Conservation (phyloP, 306 rosid genomes). For the Parietaria judaica region DNA sequence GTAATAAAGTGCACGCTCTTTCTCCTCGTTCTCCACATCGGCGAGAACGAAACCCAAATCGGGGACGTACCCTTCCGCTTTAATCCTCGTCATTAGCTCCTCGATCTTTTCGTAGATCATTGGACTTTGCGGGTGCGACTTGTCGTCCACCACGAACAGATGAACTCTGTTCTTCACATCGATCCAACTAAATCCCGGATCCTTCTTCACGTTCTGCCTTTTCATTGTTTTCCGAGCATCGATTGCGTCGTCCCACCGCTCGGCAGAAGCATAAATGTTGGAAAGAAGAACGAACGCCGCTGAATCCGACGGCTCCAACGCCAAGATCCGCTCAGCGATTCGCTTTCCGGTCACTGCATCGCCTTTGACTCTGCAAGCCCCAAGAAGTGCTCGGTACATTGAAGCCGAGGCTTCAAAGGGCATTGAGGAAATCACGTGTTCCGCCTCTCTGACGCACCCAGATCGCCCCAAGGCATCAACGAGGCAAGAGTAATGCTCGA, state of each 20-base stretch:
- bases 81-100: slow-evolving; percentile 42
- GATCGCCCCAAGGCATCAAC: slow-evolving; percentile 80
- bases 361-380: slow-evolving; percentile 65
- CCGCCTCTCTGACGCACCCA: slow-evolving; percentile 63
- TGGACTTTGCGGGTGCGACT: slow-evolving; percentile 49
- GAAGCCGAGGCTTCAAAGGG: slow-evolving; percentile 83
- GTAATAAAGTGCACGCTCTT: slow-evolving; percentile 50
- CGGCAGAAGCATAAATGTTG: slow-evolving; percentile 61
- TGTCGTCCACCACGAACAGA: slow-evolving; percentile 70
- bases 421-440: slow-evolving; percentile 52
- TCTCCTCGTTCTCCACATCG: slow-evolving; percentile 64
- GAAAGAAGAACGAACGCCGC: slow-evolving; percentile 67
- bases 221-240: slow-evolving; percentile 65
- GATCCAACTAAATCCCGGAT: slow-evolving; percentile 80
- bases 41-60: slow-evolving; percentile 57
- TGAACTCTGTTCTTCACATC: slow-evolving; percentile 68
- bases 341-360: slow-evolving; percentile 50
- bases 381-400: slow-evolving; percentile 60
- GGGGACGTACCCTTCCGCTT: slow-evolving; percentile 58
- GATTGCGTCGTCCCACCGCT: slow-evolving; percentile 58
- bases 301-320: slow-evolving; percentile 68
- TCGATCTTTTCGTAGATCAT: slow-evolving; percentile 50
- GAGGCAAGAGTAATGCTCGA: slow-evolving; percentile 70
- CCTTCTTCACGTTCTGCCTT: slow-evolving; percentile 60
- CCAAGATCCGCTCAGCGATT: slow-evolving; percentile 46